These are phyloP conservation scores for Pueraria montana DNA, from an alignment of 306 rosid genomes.

Conservation along the genomic window DNA sequence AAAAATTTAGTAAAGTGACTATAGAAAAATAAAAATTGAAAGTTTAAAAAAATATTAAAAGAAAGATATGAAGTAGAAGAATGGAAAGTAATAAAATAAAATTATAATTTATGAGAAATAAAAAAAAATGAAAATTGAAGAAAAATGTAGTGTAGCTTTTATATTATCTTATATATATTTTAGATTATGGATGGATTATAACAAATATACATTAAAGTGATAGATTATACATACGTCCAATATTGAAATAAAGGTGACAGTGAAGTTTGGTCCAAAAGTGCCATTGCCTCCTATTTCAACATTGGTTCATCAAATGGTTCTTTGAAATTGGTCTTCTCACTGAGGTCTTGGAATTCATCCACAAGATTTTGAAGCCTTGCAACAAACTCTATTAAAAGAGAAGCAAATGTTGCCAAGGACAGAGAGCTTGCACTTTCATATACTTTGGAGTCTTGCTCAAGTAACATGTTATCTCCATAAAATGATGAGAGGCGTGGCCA, in stretches of 20 bases:
- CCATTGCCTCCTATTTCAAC: constrained; percentile 39
- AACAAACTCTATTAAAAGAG: constrained; percentile 74
- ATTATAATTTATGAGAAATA: no score
- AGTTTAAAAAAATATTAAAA: no score
- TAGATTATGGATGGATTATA: not conserved
- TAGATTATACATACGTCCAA: not conserved
- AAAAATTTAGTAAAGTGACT: no score
- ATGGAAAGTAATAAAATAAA: no score
- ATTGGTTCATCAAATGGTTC: constrained; percentile 48
- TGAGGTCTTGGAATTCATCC: constrained; percentile 64
- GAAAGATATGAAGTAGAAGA: no score
- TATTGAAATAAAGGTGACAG: not conserved
- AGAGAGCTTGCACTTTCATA: constrained; percentile 76
- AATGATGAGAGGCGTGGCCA: constrained; percentile 67
- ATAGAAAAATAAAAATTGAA: no score
- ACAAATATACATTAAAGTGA: not conserved
- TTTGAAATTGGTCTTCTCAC: constrained; percentile 63
- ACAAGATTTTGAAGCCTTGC: constrained; percentile 80
- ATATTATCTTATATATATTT: no score
- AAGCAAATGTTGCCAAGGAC: constrained; percentile 73
- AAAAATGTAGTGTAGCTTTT: no score
- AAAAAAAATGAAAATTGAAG: no score
- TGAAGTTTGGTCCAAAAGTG: not conserved
- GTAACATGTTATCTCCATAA: constrained; percentile 26
- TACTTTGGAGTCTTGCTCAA: constrained; percentile 56